These are phyloP conservation scores for Jacaranda mimosifolia DNA, from an alignment of 257 asterid genomes.

Conservation along the genomic window DNA sequence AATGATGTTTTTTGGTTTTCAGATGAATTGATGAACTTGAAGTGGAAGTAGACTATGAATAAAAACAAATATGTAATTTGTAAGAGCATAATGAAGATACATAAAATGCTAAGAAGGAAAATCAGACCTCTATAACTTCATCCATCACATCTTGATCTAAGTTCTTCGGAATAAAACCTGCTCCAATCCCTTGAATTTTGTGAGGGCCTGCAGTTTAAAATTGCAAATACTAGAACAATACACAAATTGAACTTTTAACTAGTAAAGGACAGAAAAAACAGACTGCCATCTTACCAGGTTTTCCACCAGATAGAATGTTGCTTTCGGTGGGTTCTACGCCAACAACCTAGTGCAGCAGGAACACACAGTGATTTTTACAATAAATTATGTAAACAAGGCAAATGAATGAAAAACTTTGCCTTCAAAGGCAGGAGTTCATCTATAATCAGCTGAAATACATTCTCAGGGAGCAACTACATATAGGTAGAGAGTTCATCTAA, in stretches of 20 bases:
- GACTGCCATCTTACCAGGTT: conserved; percentile 86
- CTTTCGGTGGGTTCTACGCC: conserved; percentile 98
- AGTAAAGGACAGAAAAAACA: conserved; percentile 29
- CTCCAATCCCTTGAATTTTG: conserved; percentile 99
- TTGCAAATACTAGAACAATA: conserved; percentile 72
- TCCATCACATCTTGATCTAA: conserved; percentile 91
- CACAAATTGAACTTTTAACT: conserved; percentile 43
- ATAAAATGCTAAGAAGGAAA: conserved; percentile 30
- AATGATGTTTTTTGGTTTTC: not conserved
- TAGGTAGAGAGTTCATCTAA: not conserved
- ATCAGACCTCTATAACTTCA: conserved; percentile 91
- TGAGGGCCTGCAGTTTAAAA: conserved; percentile 99
- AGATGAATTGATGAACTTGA: not conserved
- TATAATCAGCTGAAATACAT: conserved; percentile 2
- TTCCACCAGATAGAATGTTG: conserved; percentile 93
- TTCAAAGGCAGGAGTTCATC: conserved; percentile 1
- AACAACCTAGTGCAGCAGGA: conserved; percentile 64
- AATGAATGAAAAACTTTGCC: not conserved
- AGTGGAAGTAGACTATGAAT: not conserved
- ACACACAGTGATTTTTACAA: conserved; percentile 21
- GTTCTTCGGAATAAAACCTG: conserved; percentile 98
- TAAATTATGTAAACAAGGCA: conserved; percentile 29
- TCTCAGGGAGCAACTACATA: conserved; percentile 13
- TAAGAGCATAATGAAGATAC: not conserved
- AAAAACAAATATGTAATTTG: conserved; percentile 11